Base-by-base conservation (phyloP, 768 basidiomycete genomes). In the Cystobasidium tubakii region DNA sequence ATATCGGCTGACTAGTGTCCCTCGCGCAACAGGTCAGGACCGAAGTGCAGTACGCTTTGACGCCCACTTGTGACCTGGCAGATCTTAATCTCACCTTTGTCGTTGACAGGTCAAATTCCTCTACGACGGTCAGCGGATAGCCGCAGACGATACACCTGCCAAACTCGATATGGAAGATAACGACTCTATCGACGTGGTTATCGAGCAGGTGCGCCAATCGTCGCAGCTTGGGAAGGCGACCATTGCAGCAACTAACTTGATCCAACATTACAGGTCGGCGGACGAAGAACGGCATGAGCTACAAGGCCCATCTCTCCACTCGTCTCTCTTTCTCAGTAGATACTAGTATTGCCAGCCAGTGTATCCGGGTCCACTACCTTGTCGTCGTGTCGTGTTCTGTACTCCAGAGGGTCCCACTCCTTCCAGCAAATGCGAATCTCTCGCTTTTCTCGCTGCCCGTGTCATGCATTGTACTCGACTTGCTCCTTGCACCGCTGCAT, bases 111-210 rank as follows among this genome's bases (percentile, higher is more conserved):
- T 73, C 76, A 96, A 93, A 77, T 92, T 96, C 82, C 83, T 96
- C 82, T 97, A 93, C 78, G 94, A 96, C 79, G 94, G 93, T 33
- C 79, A 82, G 70, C 86, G 92, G 80, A 91, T 96, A 85, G 84
- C 84, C 74, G 92, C 93, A 55, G 90, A 92, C 19, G 92, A 96
- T 78, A 95, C 93, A 29, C 94, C 93, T 0, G 77, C 83, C 9
- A 85, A 87, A 12, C 84, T 97, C 62, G 91, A 90, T 9, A 91
- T 96, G 89, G 91, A 95, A 88, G 83, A 84, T 31, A 81, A 81
- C 55, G 93, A 97, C 81, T 88, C 91, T 7, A 92, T 97, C 82
- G 93, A 97, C 85, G 93, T 94, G 75, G 91, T 93, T 89, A 90
- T 95, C 74, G 92, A 95, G 84, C 92, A 75, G 74, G 75, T 75